A percentile compares a stretch with the other conserved stretches of the same genome.
Conservation (phyloP, 2,329 filamentous ascomycete genomes). For the Metarhizium sp. region DNA sequence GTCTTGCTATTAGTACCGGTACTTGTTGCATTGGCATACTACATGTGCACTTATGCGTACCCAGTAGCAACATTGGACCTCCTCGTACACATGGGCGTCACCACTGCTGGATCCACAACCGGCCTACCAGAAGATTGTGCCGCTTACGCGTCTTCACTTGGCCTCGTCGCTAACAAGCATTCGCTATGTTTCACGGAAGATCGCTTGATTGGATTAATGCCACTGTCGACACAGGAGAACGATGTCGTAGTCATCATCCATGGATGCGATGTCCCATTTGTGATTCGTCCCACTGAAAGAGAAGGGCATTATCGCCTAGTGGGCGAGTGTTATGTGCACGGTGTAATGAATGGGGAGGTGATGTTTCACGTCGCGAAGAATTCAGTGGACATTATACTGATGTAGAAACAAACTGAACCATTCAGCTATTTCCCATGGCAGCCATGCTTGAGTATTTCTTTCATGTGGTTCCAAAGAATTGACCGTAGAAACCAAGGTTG, state of each 20-base stretch:
- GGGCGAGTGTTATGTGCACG: slow-evolving; percentile 9
- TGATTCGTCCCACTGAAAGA: slow-evolving; percentile 2
- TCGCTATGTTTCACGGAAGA: slow-evolving; percentile 3
- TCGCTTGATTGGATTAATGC: slow-evolving; percentile 5
- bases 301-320: slow-evolving; percentile 4
- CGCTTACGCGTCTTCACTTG: neutral
- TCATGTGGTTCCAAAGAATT: neutral
- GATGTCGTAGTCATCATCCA: slow-evolving; percentile 7
- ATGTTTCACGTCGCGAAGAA: neutral
- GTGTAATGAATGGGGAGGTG: slow-evolving; percentile 9
- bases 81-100: slow-evolving; percentile 2
- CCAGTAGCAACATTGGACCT: neutral
- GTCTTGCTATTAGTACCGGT: neutral
- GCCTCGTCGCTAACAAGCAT: slow-evolving; percentile 1
- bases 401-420: neutral
- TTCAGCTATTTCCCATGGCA: neutral
- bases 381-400: slow-evolving; percentile 1
- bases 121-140: slow-evolving; percentile 4
- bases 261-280: slow-evolving; percentile 8
- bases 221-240: slow-evolving; percentile 1
- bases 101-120: neutral
- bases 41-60: neutral
- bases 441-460: neutral
- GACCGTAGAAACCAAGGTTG: neutral
- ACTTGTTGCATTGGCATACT: slow-evolving; percentile 2